These are phyloP conservation scores for Zangia roseola DNA, from an alignment of 768 basidiomycete species.

Conservation along the genomic window DNA sequence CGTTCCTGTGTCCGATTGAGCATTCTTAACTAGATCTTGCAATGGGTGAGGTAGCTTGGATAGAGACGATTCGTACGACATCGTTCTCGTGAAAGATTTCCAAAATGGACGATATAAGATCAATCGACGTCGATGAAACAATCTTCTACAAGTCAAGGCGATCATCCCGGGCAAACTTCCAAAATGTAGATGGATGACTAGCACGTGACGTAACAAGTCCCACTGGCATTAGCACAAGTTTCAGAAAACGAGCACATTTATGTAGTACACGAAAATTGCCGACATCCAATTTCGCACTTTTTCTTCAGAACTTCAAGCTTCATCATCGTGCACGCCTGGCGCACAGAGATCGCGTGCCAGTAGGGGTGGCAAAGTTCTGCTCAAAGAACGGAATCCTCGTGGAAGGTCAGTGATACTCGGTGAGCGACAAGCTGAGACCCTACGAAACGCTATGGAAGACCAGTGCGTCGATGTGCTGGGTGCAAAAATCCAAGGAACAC, in stretches of 20 bases:
- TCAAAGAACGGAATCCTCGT: slow-evolving; percentile 90
- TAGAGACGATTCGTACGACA: slow-evolving; percentile 55
- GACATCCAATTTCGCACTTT: no score
- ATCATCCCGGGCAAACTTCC: slow-evolving; percentile 11
- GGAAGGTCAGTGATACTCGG: slow-evolving; percentile 3
- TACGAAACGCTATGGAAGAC: slow-evolving; percentile 64
- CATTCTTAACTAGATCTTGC: slow-evolving; percentile 53
- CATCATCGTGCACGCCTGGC: no score
- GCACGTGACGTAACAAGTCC: slow-evolving; percentile 31
- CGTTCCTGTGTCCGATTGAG: slow-evolving; percentile 44
- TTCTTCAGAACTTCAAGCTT: no score
- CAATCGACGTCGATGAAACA: slow-evolving; percentile 25
- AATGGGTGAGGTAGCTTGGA: slow-evolving; percentile 46
- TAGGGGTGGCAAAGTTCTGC: slow-evolving; percentile 84
- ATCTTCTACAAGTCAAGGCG: slow-evolving; percentile 19
- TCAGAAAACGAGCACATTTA: no score
- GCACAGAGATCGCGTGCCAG: no score
- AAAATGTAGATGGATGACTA: neutral
- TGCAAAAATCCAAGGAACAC: slow-evolving; percentile 21
- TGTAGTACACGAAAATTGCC: no score
- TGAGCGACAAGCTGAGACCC: slow-evolving; percentile 25
- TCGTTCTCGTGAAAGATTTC: slow-evolving; percentile 29
- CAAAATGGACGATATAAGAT: slow-evolving; percentile 5
- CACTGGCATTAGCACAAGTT: no score
- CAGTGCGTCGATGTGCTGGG: neutral